Base-by-base conservation (phyloP, 176 grass and related monocot genomes). In the Oryza meyeriana region DNA sequence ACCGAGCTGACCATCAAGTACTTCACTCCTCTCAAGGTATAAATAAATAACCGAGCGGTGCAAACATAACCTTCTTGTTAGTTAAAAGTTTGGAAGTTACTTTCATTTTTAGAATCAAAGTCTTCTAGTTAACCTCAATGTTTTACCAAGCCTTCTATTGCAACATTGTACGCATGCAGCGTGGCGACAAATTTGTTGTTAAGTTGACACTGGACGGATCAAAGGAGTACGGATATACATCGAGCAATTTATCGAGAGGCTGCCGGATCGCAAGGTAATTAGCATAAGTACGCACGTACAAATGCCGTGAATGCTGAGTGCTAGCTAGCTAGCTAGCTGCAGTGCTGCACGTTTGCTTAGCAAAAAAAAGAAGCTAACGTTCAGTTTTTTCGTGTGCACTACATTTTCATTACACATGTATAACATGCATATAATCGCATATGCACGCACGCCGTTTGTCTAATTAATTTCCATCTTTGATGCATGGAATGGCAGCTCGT, bases 221-320 rank as follows among this genome's bases (percentile, higher is more conserved):
- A 81, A 88, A 34, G 87, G 91, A 26, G 82, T 18, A 25, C 85
- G 87, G 33, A 74, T 94, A 16, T 48, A 76, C 22, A 12, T 67
- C 1, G 75, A 97, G 31, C 87, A 94, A 36, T 69, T 84, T 32
- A 83, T 97, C 70, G 79, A 90, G 87, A 91, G 61, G 66, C 79
- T 97, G 39, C 87, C 89, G 8, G 85, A 92, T 47, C 65, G 68
- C 3, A 79, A 74, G 84, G 91, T 89, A 71, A 59, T 25, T 1
- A n/a, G 22, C 22, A 16, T 2, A 17, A 0, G 44, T 4, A 16
- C 14, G 14, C 47, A 50, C 47, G 6, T 50, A 16, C 47, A 4
- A 50, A 50, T 18, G 47, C 47, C 47, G 42, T 45, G 40, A 5
- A 12, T 42, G 40, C 10, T 12, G 40, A 42, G 16, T 20, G 18